Evolutionary conservation across 2,329 filamentous ascomycete genomes (phyloP), one percentile per base, ranked within the genome.

Genomic region (Ophiostoma tasmaniense): DNA sequence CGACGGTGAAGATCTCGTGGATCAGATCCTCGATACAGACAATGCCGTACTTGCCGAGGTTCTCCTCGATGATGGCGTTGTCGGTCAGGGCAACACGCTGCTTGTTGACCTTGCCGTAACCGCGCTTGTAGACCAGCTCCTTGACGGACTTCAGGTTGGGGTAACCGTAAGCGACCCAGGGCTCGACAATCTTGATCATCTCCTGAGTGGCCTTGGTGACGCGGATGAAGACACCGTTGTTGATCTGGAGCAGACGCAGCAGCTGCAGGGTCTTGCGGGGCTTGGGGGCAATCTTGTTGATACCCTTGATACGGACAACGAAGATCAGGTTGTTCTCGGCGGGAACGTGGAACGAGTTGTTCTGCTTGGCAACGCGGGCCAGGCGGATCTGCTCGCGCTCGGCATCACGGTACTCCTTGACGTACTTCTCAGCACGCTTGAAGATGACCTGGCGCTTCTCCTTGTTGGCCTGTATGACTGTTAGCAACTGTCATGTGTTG

Each of bases 251-350:
- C 75, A 99, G 92, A 87, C 95, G 94, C 81, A 99, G 93, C 72
- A 99, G 92, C 86, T 99, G 95, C 77, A 99, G 89, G 80, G 97
- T 98, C 90, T 99, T 99, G 88, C 95, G 93, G 83, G 96, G 96
- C 91, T 99, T 98, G 77, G 95, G 95, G 81, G 96, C 89, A 78
- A 99, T 98, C 91, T 99, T 99, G 92, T 98, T 98, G 93, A 99
- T 98, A 89, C 89, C 95, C 92, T 99, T 99, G 88, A 99, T 99
- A 82, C 95, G 94, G 83, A 98, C 85, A 78, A 99, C 89, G 82
- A 99, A 99, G 85, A 94, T 93, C 79, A 99, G 87, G 85, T 97
- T 97, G 80, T 91, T 84, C 88, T 99, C 93, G 74, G 92, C 93
- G 74, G 92, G 90, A 76, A 99, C 90, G 84, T 96, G 95, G 88